Evolutionary conservation across 2,329 filamentous ascomycete genomes (phyloP).

Genomic region (Acrodontium crateriforme): DNA sequence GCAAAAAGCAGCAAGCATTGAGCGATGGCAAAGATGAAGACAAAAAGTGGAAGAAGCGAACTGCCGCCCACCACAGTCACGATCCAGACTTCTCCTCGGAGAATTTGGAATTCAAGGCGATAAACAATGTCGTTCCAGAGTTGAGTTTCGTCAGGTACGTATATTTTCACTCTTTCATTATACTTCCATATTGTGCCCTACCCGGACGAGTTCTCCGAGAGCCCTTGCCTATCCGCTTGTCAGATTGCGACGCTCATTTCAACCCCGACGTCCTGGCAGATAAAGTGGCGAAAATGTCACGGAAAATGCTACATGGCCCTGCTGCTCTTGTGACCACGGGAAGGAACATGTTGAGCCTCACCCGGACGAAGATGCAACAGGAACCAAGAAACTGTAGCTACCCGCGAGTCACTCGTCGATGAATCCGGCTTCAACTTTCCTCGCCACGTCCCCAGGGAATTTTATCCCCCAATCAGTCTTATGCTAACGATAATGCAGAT

Average conservation of each 20-base stretch:
- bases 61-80: constrained; percentile 28
- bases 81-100: constrained; percentile 34
- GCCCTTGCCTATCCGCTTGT: no score
- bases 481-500: constrained; percentile 29
- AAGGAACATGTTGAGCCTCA: constrained; percentile 1
- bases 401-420: no score
- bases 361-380: no score
- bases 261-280: no score
- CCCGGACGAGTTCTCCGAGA: no score
- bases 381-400: no score
- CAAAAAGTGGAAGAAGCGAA: constrained; percentile 34
- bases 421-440: no score
- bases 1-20: constrained; percentile 26
- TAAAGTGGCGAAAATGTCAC: no score
- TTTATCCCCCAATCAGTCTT: constrained; percentile 2
- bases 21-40: constrained; percentile 40
- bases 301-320: background rate
- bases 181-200: no score
- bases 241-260: no score
- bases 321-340: background rate
- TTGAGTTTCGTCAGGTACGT: constrained; percentile 36
- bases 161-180: constrained; percentile 1
- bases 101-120: constrained; percentile 29
- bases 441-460: constrained; percentile 1
- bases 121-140: constrained; percentile 31